Evolutionary conservation across 2,329 filamentous ascomycete species (phyloP).

Genomic region (Cordyceps militaris): DNA sequence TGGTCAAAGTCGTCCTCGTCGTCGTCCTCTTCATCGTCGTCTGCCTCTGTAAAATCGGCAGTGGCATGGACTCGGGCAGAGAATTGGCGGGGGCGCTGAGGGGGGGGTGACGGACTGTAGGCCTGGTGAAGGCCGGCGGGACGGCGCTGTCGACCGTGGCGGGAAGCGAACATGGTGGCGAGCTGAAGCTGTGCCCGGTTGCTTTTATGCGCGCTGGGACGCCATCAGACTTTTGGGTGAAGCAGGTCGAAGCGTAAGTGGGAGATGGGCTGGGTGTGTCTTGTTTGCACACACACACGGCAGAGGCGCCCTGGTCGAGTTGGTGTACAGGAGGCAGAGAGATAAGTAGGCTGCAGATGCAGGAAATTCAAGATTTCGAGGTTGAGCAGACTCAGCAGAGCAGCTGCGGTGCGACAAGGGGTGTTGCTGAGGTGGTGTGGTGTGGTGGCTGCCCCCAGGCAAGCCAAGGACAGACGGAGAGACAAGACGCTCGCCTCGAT

Average conservation of each 20-base stretch:
- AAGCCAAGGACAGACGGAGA: not conserved
- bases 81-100: constrained; percentile 22
- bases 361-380: constrained; percentile 8
- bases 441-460: constrained; percentile 6
- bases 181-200: constrained; percentile 1
- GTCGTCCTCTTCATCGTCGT: constrained; percentile 46
- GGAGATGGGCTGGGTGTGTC: not conserved
- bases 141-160: constrained; percentile 27
- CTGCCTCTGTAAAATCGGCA: constrained; percentile 59
- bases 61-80: constrained; percentile 42
- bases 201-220: not conserved
- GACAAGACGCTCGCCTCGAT: too few species aligned
- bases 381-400: constrained; percentile 2
- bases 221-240: constrained; percentile 7
- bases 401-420: constrained; percentile 8
- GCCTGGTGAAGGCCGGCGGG: constrained; percentile 22
- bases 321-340: not conserved
- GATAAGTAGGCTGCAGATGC: not conserved
- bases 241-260: not conserved
- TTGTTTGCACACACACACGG: not conserved
- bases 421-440: not conserved
- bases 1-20: constrained; percentile 32
- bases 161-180: constrained; percentile 31
- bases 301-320: not conserved
- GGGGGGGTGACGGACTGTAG: constrained; percentile 26